Conservation (phyloP, 1,284 basidiomycete genomes). For the Papiliotrema laurentii region DNA sequence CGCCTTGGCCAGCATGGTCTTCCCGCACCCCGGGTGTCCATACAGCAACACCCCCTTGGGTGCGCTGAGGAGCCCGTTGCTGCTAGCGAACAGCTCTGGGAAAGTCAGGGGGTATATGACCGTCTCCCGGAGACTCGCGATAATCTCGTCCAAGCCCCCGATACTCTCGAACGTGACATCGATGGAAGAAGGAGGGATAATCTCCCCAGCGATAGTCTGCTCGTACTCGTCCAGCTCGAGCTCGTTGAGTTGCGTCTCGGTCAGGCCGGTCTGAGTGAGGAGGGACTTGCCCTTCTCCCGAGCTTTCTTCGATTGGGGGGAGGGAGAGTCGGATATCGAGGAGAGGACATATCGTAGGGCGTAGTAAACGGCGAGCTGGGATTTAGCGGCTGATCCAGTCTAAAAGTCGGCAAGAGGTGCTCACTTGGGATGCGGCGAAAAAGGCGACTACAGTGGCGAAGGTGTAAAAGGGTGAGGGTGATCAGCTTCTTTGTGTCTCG, state of each 20-base stretch:
- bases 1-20: constrained; percentile 93
- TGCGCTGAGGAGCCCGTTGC: constrained; percentile 56
- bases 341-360: constrained; percentile 46
- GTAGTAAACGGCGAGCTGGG: constrained; percentile 44
- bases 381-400: neutral
- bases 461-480: constrained; percentile 3
- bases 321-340: constrained; percentile 31
- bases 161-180: constrained; percentile 55
- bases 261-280: constrained; percentile 37
- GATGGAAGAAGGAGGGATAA: constrained; percentile 52
- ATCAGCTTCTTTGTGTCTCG: no score
- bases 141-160: constrained; percentile 92
- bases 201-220: constrained; percentile 54
- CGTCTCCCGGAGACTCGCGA: constrained; percentile 85
- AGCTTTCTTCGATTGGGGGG: constrained; percentile 31
- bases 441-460: constrained; percentile 53
- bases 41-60: constrained; percentile 71
- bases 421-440: constrained; percentile 60
- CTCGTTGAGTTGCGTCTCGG: constrained; percentile 47
- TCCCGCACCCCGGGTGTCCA: constrained; percentile 88
- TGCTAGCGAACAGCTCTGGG: constrained; percentile 78
- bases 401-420: constrained; percentile 32
- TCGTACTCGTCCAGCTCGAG: constrained; percentile 54
- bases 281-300: constrained; percentile 42
- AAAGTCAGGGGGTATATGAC: constrained; percentile 94